A percentile compares a stretch with the other conserved stretches of the same genome.
phyloP scores from a whole-genome alignment of 2,329 filamentous ascomycete species.

The Stemphylium beticola region DNA sequence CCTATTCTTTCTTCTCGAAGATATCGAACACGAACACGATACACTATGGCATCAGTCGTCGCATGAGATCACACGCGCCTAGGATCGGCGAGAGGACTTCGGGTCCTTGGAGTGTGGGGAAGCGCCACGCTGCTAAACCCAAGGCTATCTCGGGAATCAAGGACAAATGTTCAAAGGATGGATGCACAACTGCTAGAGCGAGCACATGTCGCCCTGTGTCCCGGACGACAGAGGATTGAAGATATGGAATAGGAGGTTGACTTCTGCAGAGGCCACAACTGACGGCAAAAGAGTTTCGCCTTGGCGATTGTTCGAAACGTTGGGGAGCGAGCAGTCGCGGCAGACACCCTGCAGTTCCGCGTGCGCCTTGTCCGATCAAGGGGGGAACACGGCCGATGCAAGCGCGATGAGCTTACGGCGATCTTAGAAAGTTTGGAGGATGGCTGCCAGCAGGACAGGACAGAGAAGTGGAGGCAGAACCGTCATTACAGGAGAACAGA shows the following conservation, averaged over 20 bases:
- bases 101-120: slow-evolving; percentile 45
- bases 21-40: slow-evolving; percentile 44
- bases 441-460: slow-evolving; percentile 30
- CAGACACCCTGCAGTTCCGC: slow-evolving; percentile 33
- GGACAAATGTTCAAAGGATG: slow-evolving; percentile 33
- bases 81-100: slow-evolving; percentile 38
- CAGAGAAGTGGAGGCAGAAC: slow-evolving; percentile 36
- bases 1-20: slow-evolving; percentile 49
- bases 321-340: slow-evolving; percentile 34
- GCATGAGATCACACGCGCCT: slow-evolving; percentile 42
- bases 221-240: slow-evolving; percentile 36
- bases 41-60: slow-evolving; percentile 46
- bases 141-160: slow-evolving; percentile 40
- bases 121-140: slow-evolving; percentile 45
- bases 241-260: slow-evolving; percentile 26
- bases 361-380: slow-evolving; percentile 31
- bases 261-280: slow-evolving; percentile 30
- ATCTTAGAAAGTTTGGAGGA: slow-evolving; percentile 25
- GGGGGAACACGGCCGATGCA: slow-evolving; percentile 21
- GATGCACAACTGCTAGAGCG: slow-evolving; percentile 43
- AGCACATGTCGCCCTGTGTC: slow-evolving; percentile 47
- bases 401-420: slow-evolving; percentile 32
- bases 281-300: slow-evolving; percentile 31
- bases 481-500: slow-evolving; percentile 44
- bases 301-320: slow-evolving; percentile 45